A percentile compares a stretch with the other conserved stretches of the same genome.
These are phyloP conservation scores for Ceratocystis eucalypticola DNA, from an alignment of 2,329 filamentous ascomycete species.

Conservation along the genomic window DNA sequence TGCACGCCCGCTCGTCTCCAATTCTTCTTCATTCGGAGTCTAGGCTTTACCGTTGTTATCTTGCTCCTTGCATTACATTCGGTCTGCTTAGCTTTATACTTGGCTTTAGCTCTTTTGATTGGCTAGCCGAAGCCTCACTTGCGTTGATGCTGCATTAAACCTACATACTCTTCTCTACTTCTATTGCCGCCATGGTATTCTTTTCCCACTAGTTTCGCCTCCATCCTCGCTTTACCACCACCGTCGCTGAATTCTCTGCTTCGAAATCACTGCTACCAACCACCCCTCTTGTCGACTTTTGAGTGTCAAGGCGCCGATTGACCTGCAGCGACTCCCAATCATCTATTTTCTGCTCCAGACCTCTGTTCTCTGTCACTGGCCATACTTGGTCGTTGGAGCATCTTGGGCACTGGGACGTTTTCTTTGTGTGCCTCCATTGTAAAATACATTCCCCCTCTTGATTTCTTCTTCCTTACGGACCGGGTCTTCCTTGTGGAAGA, in stretches of 20 bases:
- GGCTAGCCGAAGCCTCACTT: neutral
- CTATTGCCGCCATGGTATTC: neutral
- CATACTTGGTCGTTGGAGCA: neutral
- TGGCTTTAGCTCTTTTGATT: neutral
- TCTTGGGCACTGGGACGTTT: neutral
- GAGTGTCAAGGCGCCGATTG: slow-evolving; percentile 12
- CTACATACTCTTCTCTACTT: neutral
- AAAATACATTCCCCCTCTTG: neutral
- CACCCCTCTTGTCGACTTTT: neutral
- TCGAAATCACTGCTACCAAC: neutral
- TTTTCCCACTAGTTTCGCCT: neutral
- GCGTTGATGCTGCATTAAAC: neutral
- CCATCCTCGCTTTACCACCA: neutral
- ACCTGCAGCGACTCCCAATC: slow-evolving; percentile 9
- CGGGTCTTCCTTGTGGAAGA: slow-evolving; percentile 18
- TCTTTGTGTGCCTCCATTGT: neutral
- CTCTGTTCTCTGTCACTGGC: neutral
- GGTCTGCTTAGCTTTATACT: neutral
- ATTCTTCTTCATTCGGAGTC: neutral
- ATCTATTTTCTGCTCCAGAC: neutral
- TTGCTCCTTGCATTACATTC: neutral
- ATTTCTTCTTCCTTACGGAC: slow-evolving; percentile 3
- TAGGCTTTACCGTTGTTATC: neutral
- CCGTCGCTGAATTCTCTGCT: neutral
- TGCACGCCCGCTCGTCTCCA: neutral